phyloP scores from a whole-genome alignment of 495 filamentous ascomycete genomes.

The Rostrohypoxylon terebratum region DNA sequence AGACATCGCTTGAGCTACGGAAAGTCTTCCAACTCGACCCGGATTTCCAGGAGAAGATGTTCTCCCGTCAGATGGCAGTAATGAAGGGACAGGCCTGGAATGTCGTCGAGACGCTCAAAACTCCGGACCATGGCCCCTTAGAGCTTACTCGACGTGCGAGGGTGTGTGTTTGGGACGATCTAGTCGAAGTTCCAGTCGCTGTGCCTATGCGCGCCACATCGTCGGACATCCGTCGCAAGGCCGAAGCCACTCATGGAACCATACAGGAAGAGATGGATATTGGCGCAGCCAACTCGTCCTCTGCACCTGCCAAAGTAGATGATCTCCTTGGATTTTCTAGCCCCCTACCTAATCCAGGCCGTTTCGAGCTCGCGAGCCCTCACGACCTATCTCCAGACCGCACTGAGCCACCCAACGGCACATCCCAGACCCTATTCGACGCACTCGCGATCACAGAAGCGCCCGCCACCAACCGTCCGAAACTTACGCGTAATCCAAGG shows the following conservation, averaged over 20 bases:
- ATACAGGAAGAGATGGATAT: conserved; percentile 92
- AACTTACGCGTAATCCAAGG: conserved; percentile 22
- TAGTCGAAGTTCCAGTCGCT: conserved; percentile 94
- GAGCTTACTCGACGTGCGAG: conserved; percentile 90
- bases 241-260: conserved; percentile 53
- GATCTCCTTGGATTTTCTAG: conserved; percentile 80
- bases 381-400: conserved; percentile 46
- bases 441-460: conserved; percentile 17
- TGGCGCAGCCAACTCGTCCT: conserved; percentile 74
- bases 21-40: conserved; percentile 88
- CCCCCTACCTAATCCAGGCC: conserved; percentile 80
- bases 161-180: conserved; percentile 97
- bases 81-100: conserved; percentile 99
- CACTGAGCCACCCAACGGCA: conserved; percentile 26
- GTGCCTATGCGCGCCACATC: conserved; percentile 87
- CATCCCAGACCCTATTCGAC: conserved; percentile 35
- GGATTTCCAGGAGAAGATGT: conserved; percentile 99
- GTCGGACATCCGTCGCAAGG: conserved; percentile 76
- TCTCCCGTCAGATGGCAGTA: conserved; percentile 93
- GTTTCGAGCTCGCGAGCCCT: conserved; percentile 80
- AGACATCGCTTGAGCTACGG: conserved; percentile 87
- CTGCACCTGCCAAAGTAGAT: conserved; percentile 41
- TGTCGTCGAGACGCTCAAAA: conserved; percentile 96
- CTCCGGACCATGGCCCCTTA: conserved; percentile 88
- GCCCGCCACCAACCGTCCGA: conserved; percentile 16